Percentiles rank a stretch among this genome's conserved stretches.
These are phyloP conservation scores for Chlorella sorokiniana DNA, from an alignment of 139 green algal genomes.

Conservation along the genomic window DNA sequence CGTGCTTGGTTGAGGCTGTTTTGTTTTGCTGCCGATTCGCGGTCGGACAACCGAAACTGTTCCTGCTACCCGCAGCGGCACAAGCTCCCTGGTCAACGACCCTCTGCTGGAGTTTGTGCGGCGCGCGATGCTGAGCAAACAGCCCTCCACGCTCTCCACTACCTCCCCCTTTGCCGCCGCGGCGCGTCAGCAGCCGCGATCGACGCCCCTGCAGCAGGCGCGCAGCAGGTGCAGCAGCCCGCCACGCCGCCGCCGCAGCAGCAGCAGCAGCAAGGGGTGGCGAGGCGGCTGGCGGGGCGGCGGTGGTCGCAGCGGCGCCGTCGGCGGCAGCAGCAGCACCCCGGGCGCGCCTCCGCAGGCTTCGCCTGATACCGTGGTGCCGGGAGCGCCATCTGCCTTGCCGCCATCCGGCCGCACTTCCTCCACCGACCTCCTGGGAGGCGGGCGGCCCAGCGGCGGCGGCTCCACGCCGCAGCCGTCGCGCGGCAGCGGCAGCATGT, in stretches of 20 bases:
- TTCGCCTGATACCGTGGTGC: too few species aligned
- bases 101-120: conserved; percentile 8
- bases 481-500: neutral
- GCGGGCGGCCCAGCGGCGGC: too few species aligned
- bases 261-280: neutral
- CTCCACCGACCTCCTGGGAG: neutral
- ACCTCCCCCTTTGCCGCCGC: neutral
- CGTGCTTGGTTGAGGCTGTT: too few species aligned
- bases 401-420: neutral
- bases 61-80: too few species aligned
- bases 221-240: neutral
- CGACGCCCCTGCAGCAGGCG: too few species aligned
- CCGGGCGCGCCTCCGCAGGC: too few species aligned
- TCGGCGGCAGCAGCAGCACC: neutral
- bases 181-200: neutral
- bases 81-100: neutral
- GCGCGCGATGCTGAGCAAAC: neutral
- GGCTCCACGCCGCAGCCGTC: neutral
- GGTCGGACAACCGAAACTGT: too few species aligned
- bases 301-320: neutral
- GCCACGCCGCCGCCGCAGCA: neutral
- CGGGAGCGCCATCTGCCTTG: too few species aligned
- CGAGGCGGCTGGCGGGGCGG: too few species aligned
- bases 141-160: neutral
- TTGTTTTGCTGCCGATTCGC: too few species aligned